These are phyloP conservation scores for Monilinia laxa DNA, from an alignment of 2,329 filamentous ascomycete genomes.

Conservation along the genomic window DNA sequence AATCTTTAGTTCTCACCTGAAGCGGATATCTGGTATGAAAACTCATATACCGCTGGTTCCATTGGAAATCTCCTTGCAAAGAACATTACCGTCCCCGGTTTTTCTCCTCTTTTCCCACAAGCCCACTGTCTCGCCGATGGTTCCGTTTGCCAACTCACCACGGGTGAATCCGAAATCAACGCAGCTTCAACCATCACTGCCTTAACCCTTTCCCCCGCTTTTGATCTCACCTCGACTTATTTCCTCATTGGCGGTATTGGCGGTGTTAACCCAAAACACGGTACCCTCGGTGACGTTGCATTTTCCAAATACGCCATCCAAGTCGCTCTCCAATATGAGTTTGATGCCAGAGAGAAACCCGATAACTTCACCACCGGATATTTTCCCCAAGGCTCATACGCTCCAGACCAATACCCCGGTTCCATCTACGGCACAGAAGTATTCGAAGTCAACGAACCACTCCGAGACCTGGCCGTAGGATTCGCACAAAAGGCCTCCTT, in stretches of 20 bases:
- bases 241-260: slow-evolving; percentile 72
- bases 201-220: slow-evolving; percentile 58
- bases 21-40: slow-evolving; percentile 60
- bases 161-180: slow-evolving; percentile 72
- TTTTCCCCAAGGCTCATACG: slow-evolving; percentile 59
- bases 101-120: slow-evolving; percentile 64
- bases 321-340: slow-evolving; percentile 73
- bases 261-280: slow-evolving; percentile 68
- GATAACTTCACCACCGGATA: slow-evolving; percentile 66
- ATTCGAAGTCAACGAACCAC: slow-evolving; percentile 61
- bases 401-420: slow-evolving; percentile 56
- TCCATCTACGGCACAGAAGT: slow-evolving; percentile 68
- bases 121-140: slow-evolving; percentile 62
- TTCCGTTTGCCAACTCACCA: slow-evolving; percentile 66
- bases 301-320: slow-evolving; percentile 70
- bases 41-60: slow-evolving; percentile 46
- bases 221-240: slow-evolving; percentile 67
- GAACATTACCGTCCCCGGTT: slow-evolving; percentile 59
- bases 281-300: slow-evolving; percentile 64
- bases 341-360: slow-evolving; percentile 68
- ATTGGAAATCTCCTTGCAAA: slow-evolving; percentile 56
- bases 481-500: slow-evolving; percentile 55
- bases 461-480: slow-evolving; percentile 53
- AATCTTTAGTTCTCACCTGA: slow-evolving; percentile 58
- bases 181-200: slow-evolving; percentile 66